phyloP scores from a whole-genome alignment of 805 yeast genomes.

The Torulaspora franciscae region DNA sequence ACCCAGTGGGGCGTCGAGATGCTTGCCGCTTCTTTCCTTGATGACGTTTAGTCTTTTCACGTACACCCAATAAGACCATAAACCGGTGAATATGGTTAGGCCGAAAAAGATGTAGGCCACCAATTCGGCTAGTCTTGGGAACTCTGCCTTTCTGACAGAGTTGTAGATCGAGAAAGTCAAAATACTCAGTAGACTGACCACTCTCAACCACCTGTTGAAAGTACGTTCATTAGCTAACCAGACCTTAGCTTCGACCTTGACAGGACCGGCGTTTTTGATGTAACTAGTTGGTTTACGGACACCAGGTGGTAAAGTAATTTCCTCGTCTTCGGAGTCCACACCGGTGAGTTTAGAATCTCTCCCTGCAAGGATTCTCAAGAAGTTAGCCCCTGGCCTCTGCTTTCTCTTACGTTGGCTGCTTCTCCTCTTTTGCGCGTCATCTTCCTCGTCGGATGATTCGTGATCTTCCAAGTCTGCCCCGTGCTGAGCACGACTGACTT shows the following conservation, averaged over 20 bases:
- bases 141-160: constrained; percentile 63
- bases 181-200: constrained; percentile 76
- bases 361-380: constrained; percentile 39
- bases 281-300: constrained; percentile 75
- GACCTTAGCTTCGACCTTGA: constrained; percentile 93
- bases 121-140: constrained; percentile 55
- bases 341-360: constrained; percentile 44
- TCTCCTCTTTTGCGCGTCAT: constrained; percentile 10
- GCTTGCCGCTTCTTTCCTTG: constrained; percentile 75
- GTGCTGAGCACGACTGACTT: constrained; percentile 5
- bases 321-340: constrained; percentile 83
- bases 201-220: constrained; percentile 90
- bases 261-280: constrained; percentile 84
- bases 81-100: constrained; percentile 74
- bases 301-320: constrained; percentile 81
- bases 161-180: constrained; percentile 80
- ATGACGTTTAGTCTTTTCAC: constrained; percentile 66
- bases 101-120: constrained; percentile 78
- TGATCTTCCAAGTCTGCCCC: constrained; percentile 52
- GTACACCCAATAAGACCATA: constrained; percentile 86
- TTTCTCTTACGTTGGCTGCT: constrained; percentile 28
- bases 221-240: constrained; percentile 99
- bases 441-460: constrained; percentile 48
- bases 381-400: constrained; percentile 29
- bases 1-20: constrained; percentile 85